Evolutionary conservation across 495 filamentous ascomycete species (phyloP).

Genomic region (Immersiella caudata): DNA sequence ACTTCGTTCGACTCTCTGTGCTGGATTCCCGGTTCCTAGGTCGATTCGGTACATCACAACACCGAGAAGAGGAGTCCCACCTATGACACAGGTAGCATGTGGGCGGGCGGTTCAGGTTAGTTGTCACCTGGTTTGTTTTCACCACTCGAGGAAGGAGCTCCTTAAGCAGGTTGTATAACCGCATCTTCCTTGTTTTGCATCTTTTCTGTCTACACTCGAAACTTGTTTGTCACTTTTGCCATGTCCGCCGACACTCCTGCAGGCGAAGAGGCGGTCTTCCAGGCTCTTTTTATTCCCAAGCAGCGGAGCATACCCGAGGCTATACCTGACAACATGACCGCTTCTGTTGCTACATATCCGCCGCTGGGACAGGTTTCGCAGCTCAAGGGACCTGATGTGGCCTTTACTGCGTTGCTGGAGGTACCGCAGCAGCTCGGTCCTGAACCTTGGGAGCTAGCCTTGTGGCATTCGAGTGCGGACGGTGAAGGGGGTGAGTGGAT

Average conservation of each 20-base stretch:
- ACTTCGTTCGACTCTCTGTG: not conserved
- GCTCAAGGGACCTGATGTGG: conserved; percentile 52
- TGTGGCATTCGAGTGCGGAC: conserved; percentile 71
- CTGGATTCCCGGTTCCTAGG: not conserved
- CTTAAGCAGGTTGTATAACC: too few species aligned
- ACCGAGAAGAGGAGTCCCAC: not conserved
- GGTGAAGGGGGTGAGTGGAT: conserved; percentile 46
- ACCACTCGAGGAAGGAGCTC: too few species aligned
- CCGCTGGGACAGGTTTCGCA: conserved; percentile 71
- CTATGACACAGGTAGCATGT: not conserved
- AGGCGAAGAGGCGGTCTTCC: conserved; percentile 14
- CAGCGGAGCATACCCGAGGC: conserved; percentile 21
- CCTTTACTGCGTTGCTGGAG: conserved; percentile 74
- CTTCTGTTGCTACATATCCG: conserved; percentile 56
- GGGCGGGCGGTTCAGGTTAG: not conserved
- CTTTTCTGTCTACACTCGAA: not conserved
- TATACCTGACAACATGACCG: conserved; percentile 30
- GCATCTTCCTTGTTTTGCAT: not conserved
- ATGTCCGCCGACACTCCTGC: not conserved
- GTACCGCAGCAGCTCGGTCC: conserved; percentile 56
- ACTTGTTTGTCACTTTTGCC: not conserved
- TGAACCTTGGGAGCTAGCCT: conserved; percentile 68
- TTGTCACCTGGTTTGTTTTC: not conserved
- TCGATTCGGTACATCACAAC: not conserved
- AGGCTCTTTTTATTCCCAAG: conserved; percentile 28